Base-by-base conservation (phyloP, 305 asterid species). In the Fraxinus sp. region DNA sequence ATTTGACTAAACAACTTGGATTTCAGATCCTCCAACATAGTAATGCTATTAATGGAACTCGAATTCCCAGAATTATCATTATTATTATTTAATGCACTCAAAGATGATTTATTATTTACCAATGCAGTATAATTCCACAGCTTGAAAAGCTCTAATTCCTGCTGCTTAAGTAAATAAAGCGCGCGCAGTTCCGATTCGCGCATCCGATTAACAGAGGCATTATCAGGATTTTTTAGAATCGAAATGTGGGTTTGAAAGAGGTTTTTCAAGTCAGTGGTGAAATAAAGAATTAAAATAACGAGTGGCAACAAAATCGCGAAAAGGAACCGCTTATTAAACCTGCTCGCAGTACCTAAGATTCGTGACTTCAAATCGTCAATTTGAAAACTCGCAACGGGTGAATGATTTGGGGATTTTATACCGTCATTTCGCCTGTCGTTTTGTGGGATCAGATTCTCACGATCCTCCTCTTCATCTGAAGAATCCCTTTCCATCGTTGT, bases 391-490 rank as follows among this genome's bases (percentile, higher is more conserved):
- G 95, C 86, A 26, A 81, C 90, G 39, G 5, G 88, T 9, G 86
- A 86, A 79, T 83, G 88, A 73, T 86, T 84, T 28, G 94, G 88
- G 46, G 95, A 88, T 83, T 91, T 90, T 0, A 87, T 78, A 39
- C 76, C 87, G 85, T 87, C 90, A 77, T 80, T 86, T 0, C 90
- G 73, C 83, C 87, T 80, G 35, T 88, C 92, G 74, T 90, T 92
- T 74, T 93, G 94, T 4, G 92, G 87, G 82, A 97, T 90, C 79
- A 94, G 92, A 77, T 89, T 89, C 79, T 83, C 91, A 16, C 85
- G 96, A 84, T 97, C 98, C 76, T 93, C 98, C 86, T 96, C 99
- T 33, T 94, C 97, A 78, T 97, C 99, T 2, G 97, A 91, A 32
- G 90, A 88, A 78, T 91, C 95, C 7, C 91, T 79, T 10, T 94